Base-by-base conservation (phyloP, 73 alveolate species). In the Breviolum minutum region DNA sequence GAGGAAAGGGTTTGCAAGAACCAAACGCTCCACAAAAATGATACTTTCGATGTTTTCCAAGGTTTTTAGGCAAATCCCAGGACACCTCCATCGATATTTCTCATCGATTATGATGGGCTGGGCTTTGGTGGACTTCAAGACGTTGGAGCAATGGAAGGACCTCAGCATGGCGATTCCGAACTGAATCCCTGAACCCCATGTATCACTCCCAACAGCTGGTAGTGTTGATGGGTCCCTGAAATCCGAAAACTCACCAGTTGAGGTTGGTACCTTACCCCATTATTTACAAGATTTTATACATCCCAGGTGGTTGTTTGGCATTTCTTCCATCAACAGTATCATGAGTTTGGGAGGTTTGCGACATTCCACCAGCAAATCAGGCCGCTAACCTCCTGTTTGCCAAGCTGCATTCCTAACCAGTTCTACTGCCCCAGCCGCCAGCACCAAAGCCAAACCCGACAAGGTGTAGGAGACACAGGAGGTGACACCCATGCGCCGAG, bases 361-460 rank as follows among this genome's bases (percentile, higher is more conserved):
- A 40, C 81, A 71, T 8, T 30, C 40, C 1, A 2, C 1, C 26
- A 77, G 63, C 87, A n/a, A 8, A 22, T 77, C 22, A 26, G 13
- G 63, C 63, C 87, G 11, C 1, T n/a, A n/a, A n/a, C 27, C 63
- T 8, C 26, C 8, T 2, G 0, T 17, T 48, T 11, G 30, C 70
- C 74, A 1, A 60, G 91, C 61, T 8, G 54, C 94, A 62, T 85
- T 48, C 79, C 94, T 19, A 11, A 27, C 94, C 94, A 85, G 40
- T 13, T 85, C 94, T 29, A 62, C 94, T 24, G 94, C 94, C 10
- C 94, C 94, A 24, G 94, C 94, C 14, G 63, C 94, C 76, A 85
- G 19, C 61, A 63, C 63, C 26, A 85, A n/a, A 6, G 94, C 94
- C 61, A 85, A 62, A 26, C 94, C 94, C 7, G 77, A 26, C 94